Evolutionary conservation across 345 rosid genomes (phyloP), one percentile per base, ranked within the genome.

Genomic region (Heritiera fomes): DNA sequence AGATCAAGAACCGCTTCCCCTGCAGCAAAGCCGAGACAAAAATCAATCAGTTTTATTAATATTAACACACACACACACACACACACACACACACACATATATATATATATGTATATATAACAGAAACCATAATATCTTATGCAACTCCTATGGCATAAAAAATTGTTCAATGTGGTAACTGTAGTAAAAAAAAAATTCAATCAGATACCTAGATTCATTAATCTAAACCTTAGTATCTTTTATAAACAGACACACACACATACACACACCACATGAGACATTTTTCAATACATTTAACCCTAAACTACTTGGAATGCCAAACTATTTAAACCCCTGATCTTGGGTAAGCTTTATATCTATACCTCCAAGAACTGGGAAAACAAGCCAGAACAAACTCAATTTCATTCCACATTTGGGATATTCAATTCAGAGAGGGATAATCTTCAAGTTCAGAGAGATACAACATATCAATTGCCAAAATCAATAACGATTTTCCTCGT

Each of bases 1-100:
- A 38, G n/a, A 71, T 50, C 60, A 7, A 71, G 28, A 15, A 71
- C 60, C 0, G 75, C 75, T 50, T 71, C 75, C 45, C 75, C 60
- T 50, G 45, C 75, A 71, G 23, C 10, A 6, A 49, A 50, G 1
- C 30, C 8, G 60, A 71, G 23, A 71, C 2, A 34, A 20, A 41
- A 53, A 0, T 49, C 59, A 30, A 71, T 50, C 34, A 71, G 6
- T 71, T 71, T 34, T 34, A 34, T 23, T 23, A 23, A n/a, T n/a
- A n/a, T n/a, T n/a, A n/a, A n/a, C n/a, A n/a, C n/a, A n/a, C n/a
- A n/a, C n/a, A n/a, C n/a, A n/a, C n/a, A n/a, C n/a, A n/a, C n/a
- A n/a, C n/a, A n/a, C n/a, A n/a, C n/a, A n/a, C n/a, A n/a, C n/a
- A n/a, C n/a, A n/a, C n/a, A n/a, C n/a, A n/a, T 23, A 23, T 23